Percentiles rank a stretch among this genome's conserved stretches.
Conservation (phyloP, 805 yeast genomes). For the Blastobotrys attinorum region DNA sequence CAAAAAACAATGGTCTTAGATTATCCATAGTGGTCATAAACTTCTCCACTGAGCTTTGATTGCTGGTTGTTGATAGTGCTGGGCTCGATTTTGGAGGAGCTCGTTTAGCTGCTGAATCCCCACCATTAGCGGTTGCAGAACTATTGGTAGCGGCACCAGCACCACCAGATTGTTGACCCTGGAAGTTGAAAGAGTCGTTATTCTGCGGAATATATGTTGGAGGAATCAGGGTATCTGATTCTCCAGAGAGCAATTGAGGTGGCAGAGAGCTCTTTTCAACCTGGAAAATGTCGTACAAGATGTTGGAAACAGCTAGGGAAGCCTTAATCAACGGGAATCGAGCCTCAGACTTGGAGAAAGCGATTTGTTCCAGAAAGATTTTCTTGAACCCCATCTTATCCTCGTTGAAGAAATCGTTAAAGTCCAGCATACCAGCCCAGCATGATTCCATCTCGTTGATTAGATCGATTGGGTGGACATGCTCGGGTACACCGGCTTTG, state of each 20-base stretch:
- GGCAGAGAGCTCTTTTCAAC: conserved; percentile 6
- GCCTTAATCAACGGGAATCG: conserved; percentile 20
- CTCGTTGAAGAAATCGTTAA: conserved; percentile 17
- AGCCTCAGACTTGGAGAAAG: conserved; percentile 14
- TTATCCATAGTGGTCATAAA: conserved; percentile 15
- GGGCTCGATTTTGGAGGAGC: conserved; percentile 4
- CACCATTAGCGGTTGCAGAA: background rate
- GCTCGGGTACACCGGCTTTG: conserved; percentile 17
- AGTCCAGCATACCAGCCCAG: conserved; percentile 21
- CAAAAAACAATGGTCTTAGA: conserved; percentile 18
- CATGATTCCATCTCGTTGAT: conserved; percentile 11
- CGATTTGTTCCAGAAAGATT: conserved; percentile 18
- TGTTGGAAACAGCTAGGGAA: conserved; percentile 17
- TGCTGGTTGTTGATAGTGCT: background rate
- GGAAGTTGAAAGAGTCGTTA: conserved; percentile 2
- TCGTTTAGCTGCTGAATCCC: background rate
- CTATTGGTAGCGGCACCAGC: background rate
- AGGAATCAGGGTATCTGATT: conserved; percentile 13
- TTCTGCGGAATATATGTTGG: conserved; percentile 10
- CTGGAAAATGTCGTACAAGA: conserved; percentile 12
- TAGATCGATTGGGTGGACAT: conserved; percentile 9
- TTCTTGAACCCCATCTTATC: conserved; percentile 17
- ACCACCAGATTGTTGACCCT: conserved; percentile 4
- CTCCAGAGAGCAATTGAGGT: conserved; percentile 7
- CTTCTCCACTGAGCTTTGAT: conserved; percentile 10